phyloP scores from a whole-genome alignment of 2,329 filamentous ascomycete species.

The Domatiomyces catenatus region DNA sequence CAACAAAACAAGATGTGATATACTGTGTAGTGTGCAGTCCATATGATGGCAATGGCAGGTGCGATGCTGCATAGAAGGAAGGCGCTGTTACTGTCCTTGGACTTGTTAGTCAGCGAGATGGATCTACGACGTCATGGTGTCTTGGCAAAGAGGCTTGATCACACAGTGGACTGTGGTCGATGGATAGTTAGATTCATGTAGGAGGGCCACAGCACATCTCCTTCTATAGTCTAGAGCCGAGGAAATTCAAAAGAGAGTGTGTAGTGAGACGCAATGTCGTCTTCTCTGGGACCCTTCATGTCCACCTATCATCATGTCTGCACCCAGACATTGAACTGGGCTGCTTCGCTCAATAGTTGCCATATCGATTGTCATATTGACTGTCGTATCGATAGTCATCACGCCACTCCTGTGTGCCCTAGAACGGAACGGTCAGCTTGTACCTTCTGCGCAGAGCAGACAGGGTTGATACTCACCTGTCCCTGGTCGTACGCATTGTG shows the following conservation, averaged over 20 bases:
- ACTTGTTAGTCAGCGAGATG: too few relatives aligned
- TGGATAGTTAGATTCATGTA: too few relatives aligned
- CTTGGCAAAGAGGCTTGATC: too few relatives aligned
- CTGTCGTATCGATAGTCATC: neutral
- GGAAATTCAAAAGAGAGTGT: neutral
- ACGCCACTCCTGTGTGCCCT: neutral
- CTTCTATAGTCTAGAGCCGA: neutral
- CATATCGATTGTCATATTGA: neutral
- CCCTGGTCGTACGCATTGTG: conserved; percentile 31
- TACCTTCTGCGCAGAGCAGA: neutral
- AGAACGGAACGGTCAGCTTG: neutral
- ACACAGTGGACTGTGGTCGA: too few relatives aligned
- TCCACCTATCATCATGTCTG: neutral
- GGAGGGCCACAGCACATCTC: neutral
- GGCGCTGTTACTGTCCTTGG: too few relatives aligned
- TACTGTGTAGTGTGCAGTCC: too few relatives aligned
- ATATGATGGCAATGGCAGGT: too few relatives aligned
- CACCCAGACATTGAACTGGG: neutral
- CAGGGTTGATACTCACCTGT: conserved; percentile 7
- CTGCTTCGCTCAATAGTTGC: neutral
- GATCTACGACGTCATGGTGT: too few relatives aligned
- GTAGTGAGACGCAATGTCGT: neutral
- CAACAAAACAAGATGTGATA: neutral
- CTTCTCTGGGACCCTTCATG: neutral
- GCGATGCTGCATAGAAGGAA: too few relatives aligned